A percentile compares a stretch with the other conserved stretches of the same genome.
Conservation (phyloP, 768 basidiomycete species). For the Tubosaeta sp. region DNA sequence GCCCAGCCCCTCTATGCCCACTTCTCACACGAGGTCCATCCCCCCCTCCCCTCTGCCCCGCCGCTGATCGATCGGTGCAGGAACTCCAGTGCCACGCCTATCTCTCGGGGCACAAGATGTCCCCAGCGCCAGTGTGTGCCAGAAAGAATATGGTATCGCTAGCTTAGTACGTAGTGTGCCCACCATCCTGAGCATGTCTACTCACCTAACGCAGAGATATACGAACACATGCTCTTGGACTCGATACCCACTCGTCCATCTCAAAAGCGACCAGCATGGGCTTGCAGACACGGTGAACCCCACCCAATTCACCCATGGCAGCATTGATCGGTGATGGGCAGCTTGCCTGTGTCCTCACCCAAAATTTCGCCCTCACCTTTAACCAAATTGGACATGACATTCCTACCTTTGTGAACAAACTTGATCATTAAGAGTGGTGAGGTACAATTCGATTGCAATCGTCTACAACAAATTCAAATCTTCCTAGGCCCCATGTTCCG, state of each 20-base stretch:
- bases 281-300: constrained; percentile 47
- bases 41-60: neutral
- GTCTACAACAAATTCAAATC: constrained; percentile 86
- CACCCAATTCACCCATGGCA: constrained; percentile 64
- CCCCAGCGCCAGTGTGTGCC: neutral
- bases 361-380: constrained; percentile 81
- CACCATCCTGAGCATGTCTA: neutral
- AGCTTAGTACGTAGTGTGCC: constrained; percentile 60
- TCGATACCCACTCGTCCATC: constrained; percentile 94
- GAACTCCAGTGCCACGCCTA: constrained; percentile 44
- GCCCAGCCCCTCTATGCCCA: constrained; percentile 32
- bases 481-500: too few species aligned
- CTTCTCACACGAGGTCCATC: constrained; percentile 43
- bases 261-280: constrained; percentile 82
- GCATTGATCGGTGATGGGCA: constrained; percentile 87
- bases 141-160: constrained; percentile 85
- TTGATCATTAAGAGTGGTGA: constrained; percentile 79
- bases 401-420: constrained; percentile 93
- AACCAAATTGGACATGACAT: constrained; percentile 98
- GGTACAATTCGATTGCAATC: constrained; percentile 80
- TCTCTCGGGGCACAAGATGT: constrained; percentile 30
- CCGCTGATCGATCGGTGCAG: constrained; percentile 22
- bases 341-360: constrained; percentile 58
- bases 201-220: constrained; percentile 63
- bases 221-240: constrained; percentile 70